Base-by-base conservation (phyloP, 2,329 filamentous ascomycete genomes). In the Pezizomycotina sp. region DNA sequence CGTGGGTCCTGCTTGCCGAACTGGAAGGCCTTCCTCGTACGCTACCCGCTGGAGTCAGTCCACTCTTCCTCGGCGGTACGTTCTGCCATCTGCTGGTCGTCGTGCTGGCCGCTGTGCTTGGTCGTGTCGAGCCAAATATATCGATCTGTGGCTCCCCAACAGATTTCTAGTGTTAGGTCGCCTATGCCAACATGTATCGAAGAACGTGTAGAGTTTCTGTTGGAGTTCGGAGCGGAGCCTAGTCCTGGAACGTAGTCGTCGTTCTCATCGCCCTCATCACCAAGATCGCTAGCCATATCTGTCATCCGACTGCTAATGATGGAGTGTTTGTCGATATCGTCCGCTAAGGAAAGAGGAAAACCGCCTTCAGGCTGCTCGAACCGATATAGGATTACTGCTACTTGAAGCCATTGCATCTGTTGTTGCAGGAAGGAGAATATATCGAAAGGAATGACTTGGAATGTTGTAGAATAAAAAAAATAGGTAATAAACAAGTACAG, bases 1-100 rank as follows among this genome's bases (percentile, higher is more conserved):
- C 83, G 63, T 98, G 89, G 26, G 80, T 89, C 52, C 76, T 71
- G 54, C 76, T 83, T 28, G 77, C 65, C 26, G 79, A 66, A 47
- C 75, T 86, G 10, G 64, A 66, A 34, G 64, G 76, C 47, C 66
- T 66, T 71, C 54, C 56, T 65, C 23, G 49, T 38, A 31, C 48
- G 8, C 48, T 46, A n/a, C 44, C 48, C 27, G 44, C 40, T 4
- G 47, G 48, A n/a, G 47, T 44, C 32, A 50, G 21, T 4, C 47
- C 49, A 18, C 49, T 42, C 27, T 43, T 46, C 12, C 49, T 51
- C 25, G 48, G 46, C 24, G 47, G 48, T 18, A 44, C 40, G 27
- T 45, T 43, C 19, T 46, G 36, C 45, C 45, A 52, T 38, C 48
- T 48, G 26, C 47, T 45, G 3, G 46, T 42, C 12, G 39, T 47